phyloP scores from a whole-genome alignment of 2,329 filamentous ascomycete genomes.

The Penicillium sp. region DNA sequence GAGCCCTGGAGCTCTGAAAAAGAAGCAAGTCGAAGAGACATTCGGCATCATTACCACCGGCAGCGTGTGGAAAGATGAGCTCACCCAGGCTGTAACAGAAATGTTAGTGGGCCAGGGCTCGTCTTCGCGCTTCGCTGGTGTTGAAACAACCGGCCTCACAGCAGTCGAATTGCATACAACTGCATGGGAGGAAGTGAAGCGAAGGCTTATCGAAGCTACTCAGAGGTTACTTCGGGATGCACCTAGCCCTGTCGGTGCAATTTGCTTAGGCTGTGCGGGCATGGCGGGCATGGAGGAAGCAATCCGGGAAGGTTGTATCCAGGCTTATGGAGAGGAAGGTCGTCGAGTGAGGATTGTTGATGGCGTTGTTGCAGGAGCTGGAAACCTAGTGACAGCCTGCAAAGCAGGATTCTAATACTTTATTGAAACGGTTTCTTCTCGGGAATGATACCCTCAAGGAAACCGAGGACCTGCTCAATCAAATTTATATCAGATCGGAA shows the following conservation, averaged over 20 bases:
- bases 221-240: conserved; percentile 55
- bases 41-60: conserved; percentile 92
- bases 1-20: conserved; percentile 21
- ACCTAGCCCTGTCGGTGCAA: conserved; percentile 53
- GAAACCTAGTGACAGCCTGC: conserved; percentile 34
- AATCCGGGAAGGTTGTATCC: conserved; percentile 63
- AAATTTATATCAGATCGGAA: not conserved
- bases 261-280: conserved; percentile 83
- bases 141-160: conserved; percentile 73
- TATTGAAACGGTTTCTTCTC: not conserved
- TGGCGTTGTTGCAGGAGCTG: conserved; percentile 48
- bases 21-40: conserved; percentile 38
- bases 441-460: not conserved
- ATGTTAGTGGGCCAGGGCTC: conserved; percentile 54
- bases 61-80: conserved; percentile 70
- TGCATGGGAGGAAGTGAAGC: conserved; percentile 57
- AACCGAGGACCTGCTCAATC: not conserved
- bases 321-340: conserved; percentile 59
- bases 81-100: conserved; percentile 58
- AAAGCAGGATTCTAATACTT: conserved; percentile 32
- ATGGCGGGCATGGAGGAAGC: conserved; percentile 81
- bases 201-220: conserved; percentile 65
- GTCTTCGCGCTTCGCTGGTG: conserved; percentile 63
- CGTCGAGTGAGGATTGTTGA: conserved; percentile 66
- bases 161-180: conserved; percentile 73